Base-by-base conservation (phyloP, 805 yeast genomes). In the Yarrowia sp. region DNA sequence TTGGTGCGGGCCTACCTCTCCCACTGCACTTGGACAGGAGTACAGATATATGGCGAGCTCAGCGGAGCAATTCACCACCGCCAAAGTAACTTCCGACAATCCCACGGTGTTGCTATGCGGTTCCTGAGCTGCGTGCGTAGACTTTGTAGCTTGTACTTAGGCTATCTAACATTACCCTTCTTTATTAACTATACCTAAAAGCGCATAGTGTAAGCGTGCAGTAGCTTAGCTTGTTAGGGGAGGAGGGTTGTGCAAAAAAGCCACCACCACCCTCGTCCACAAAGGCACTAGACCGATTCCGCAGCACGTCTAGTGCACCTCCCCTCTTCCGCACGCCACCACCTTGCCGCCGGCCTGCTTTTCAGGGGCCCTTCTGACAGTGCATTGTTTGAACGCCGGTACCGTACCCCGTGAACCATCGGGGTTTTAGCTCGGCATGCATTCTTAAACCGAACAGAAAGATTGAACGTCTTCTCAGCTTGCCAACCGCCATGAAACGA, bases 401-500 rank as follows among this genome's bases (percentile, higher is more conserved):
- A 42, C 15, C 5, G 28, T 47, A 47, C 53, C 53, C 58, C 61
- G 47, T 55, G 18, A 39, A 55, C 61, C 33, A 38, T 51, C 41
- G 60, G 36, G 36, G 36, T 10, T 55, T 55, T 55, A 55, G 47
- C 61, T 55, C 47, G 61, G 61, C 61, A 55, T 55, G 61, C 61
- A 55, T 55, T 36, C 14, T 41, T 55, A 39, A 55, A 55, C 47
- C 13, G 36, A 39, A 55, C 47, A 15, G 36, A 39, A 39, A 55
- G 61, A 55, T 55, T 41, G 43, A 41, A 36, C 61, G 31, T 55
- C 61, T 14, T 39, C 17, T 33, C 39, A 45, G 13, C 39, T 36
- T 41, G 17, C 31, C 47, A 35, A 39, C 6, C 61, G 32, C 38
- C 61, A 55, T 55, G 51, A 58, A 58, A 44, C 50, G 51, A 58